Conservation (phyloP, 768 basidiomycete genomes). For the Austroboletus eburneus region DNA sequence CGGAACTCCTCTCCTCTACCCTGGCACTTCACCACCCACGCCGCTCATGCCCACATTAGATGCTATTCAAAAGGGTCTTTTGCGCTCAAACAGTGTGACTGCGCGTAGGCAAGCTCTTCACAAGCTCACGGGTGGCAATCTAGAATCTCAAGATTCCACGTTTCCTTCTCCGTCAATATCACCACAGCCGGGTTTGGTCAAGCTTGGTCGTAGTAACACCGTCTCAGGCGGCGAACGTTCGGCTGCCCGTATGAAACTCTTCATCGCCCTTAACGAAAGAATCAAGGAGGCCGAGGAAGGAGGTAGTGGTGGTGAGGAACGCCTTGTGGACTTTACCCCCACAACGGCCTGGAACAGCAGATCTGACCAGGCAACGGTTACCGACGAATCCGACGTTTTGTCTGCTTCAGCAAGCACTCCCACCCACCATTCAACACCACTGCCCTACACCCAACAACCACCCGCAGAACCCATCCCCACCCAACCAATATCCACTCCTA, state of each 20-base stretch:
- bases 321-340: slow-evolving; percentile 37
- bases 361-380: slow-evolving; percentile 37
- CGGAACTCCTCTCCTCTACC: slow-evolving; percentile 55
- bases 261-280: slow-evolving; percentile 57
- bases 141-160: slow-evolving; percentile 52
- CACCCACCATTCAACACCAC: slow-evolving; percentile 46
- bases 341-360: slow-evolving; percentile 51
- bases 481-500: slow-evolving; percentile 25
- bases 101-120: slow-evolving; percentile 77
- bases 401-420: slow-evolving; percentile 57
- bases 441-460: slow-evolving; percentile 38
- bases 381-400: slow-evolving; percentile 43
- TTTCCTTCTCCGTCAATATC: slow-evolving; percentile 50
- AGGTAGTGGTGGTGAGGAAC: slow-evolving; percentile 58
- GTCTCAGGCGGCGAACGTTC: slow-evolving; percentile 77
- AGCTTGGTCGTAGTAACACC: slow-evolving; percentile 69
- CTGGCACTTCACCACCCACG: slow-evolving; percentile 57
- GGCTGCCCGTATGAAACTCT: slow-evolving; percentile 65
- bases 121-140: slow-evolving; percentile 73
- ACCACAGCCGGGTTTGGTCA: slow-evolving; percentile 43
- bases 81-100: slow-evolving; percentile 88
- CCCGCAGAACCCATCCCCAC: slow-evolving; percentile 25
- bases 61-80: slow-evolving; percentile 71
- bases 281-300: slow-evolving; percentile 61
- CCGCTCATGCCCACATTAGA: slow-evolving; percentile 74